Percentiles rank a stretch among this genome's conserved stretches.
These are phyloP conservation scores for Dalbergia cultrata DNA, from an alignment of 306 rosid species.

Conservation along the genomic window DNA sequence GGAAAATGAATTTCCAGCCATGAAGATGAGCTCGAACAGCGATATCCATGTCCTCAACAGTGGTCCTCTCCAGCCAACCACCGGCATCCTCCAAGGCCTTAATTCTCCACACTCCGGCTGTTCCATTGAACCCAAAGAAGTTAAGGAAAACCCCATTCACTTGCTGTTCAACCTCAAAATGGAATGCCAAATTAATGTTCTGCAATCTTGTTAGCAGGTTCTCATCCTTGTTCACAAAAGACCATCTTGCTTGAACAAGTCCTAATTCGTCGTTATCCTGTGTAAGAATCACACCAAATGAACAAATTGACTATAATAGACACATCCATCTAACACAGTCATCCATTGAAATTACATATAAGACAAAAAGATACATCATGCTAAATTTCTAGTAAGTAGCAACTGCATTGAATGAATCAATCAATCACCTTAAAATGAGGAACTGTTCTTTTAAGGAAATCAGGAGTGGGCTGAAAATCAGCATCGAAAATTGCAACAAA, in stretches of 20 bases:
- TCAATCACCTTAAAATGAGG: slow-evolving; percentile 84
- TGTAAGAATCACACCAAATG: slow-evolving; percentile 6
- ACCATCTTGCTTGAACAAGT: slow-evolving; percentile 97
- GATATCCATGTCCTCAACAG: slow-evolving; percentile 95
- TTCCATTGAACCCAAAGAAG: slow-evolving; percentile 94
- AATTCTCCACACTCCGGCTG: slow-evolving; percentile 98
- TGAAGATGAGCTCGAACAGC: slow-evolving; percentile 96
- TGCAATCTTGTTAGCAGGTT: slow-evolving; percentile 87
- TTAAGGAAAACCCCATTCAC: slow-evolving; percentile 81
- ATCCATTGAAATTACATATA: slow-evolving; percentile 6
- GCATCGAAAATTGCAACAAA: slow-evolving; percentile 91
- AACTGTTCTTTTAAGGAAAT: slow-evolving; percentile 82
- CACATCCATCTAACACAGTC: slow-evolving; percentile 9
- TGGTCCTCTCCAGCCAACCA: slow-evolving; percentile 97
- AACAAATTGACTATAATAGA: slow-evolving; percentile 13
- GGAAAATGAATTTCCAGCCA: slow-evolving; percentile 96
- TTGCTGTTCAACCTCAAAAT: slow-evolving; percentile 96
- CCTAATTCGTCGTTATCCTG: slow-evolving; percentile 82
- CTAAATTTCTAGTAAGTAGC: background rate
- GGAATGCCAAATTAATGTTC: slow-evolving; percentile 86
- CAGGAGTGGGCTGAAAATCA: slow-evolving; percentile 87
- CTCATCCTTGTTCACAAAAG: slow-evolving; percentile 93
- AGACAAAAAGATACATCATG: slow-evolving; percentile 9
- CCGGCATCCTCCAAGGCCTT: slow-evolving; percentile 89
- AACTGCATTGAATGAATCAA: slow-evolving; percentile 4